Base-by-base conservation (phyloP, 192 early-diverging fungal genomes). In the Oehlia diaphana region DNA sequence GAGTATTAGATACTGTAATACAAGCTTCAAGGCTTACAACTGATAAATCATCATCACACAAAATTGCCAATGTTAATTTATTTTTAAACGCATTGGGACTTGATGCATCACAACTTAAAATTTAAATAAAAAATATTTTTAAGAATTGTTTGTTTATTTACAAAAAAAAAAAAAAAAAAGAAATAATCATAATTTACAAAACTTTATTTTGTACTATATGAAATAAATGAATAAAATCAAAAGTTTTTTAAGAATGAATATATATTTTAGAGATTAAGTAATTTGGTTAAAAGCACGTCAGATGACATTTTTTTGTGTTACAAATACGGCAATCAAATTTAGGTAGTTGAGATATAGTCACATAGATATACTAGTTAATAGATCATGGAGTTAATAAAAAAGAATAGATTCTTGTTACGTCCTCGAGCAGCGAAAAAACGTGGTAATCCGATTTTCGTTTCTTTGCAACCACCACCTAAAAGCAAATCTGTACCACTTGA, bases 71-170 rank as follows among this genome's bases (percentile, higher is more conserved):
- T 82, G 95, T 97, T 68, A 97, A 99, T 83, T 76, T 99, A 79
- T 99, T 99, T 83, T 86, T 99, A 77, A 96, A 97, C 83, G 95
- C 98, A 2, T 89, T 99, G 44, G 97, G 97, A 2, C 82, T 99
- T 77, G 95, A 97, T 88, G 95, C 94, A 12, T 89, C 88, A 26
- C 94, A 95, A 82, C 84, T 96, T 8, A 61, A 81, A 37, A 33
- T 76, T 44, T 76, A 72, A 76, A 79, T 42, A 31, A 53, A 58
- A 58, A 58, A 58, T 58, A 19, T 19, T 58, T 19, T 58, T 19
- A 58, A 31, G 50, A 16, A 53, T 14, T 53, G 14, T 53, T 53
- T 53, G 50, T 53, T 53, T 16, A 53, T 53, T 53, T 53, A 53
- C 50, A 53, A 53, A 13, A 13, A 53, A 53, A 53, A 53, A 53